Base-by-base conservation (phyloP, 2,329 filamentous ascomycete species). In the Fusarium nisikadoi region DNA sequence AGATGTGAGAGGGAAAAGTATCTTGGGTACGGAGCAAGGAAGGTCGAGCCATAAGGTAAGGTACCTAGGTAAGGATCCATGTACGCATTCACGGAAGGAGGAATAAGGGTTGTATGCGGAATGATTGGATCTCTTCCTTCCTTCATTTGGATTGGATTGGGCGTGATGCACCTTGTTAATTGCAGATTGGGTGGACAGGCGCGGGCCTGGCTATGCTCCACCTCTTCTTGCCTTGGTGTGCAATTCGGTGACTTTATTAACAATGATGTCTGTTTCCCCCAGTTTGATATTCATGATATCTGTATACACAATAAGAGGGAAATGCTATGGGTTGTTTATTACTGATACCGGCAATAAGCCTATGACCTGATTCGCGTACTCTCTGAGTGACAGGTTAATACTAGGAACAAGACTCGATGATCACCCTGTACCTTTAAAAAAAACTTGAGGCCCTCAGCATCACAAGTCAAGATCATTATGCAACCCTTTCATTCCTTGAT, bases 101-200 rank as follows among this genome's bases (percentile, higher is more conserved):
- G 35, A 46, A 49, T 47, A 57, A 33, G 50, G 29, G 45, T 64
- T 57, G 65, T 45, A 56, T 52, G 64, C 52, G 36, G 41, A 46
- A 61, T 39, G 62, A 67, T 67, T 67, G 62, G 64, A 49, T 53
- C 23, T 38, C 31, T 35, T 50, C 17, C 47, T 31, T 47, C 45
- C 45, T 35, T 50, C 14, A 29, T 31, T 63, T 55, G 46, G 16
- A 46, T 39, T 60, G 45, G 43, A 68, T 68, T 62, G 65, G 63
- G 43, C 38, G 47, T 62, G 57, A 58, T 69, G 65, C 39, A 50
- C 68, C 65, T 68, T 68, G 64, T 64, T 68, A 38, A 43, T 62
- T 68, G 66, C 61, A 71, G 63, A 72, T 45, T 65, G 70, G 59
- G 62, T 57, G 56, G 45, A 52, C 55, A 72, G 70, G 62, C 65